Conservation (phyloP, 768 basidiomycete species). For the Suillus fuscotomentosus region DNA sequence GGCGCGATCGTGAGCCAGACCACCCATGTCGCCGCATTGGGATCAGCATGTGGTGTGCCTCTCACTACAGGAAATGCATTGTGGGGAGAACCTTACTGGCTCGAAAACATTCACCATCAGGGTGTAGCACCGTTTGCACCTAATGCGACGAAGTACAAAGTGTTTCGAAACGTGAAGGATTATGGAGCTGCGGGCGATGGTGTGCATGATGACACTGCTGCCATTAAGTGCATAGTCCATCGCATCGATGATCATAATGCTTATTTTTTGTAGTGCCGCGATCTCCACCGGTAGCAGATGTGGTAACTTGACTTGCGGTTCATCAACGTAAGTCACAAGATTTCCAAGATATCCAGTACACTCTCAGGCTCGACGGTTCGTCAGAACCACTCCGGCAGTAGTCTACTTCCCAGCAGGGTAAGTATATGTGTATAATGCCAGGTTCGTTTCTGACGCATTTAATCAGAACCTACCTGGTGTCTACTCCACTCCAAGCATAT, state of each 20-base stretch:
- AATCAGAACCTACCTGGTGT: slow-evolving; percentile 28
- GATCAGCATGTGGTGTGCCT: slow-evolving; percentile 29
- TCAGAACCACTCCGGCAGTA: slow-evolving; percentile 60
- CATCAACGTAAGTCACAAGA: slow-evolving; percentile 45
- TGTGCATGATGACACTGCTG: slow-evolving; percentile 65
- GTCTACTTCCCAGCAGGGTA: slow-evolving; percentile 72
- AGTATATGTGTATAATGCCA: slow-evolving; percentile 12
- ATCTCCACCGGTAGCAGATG: slow-evolving; percentile 61
- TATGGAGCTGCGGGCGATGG: slow-evolving; percentile 55
- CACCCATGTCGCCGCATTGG: slow-evolving; percentile 23
- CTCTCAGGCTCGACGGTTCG: background rate
- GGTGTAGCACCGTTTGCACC: slow-evolving; percentile 62
- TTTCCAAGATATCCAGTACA: background rate
- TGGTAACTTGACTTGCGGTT: slow-evolving; percentile 50
- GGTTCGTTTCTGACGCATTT: background rate
- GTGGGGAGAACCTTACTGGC: slow-evolving; percentile 60
- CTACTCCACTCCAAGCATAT: slow-evolving; percentile 25
- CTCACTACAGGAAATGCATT: slow-evolving; percentile 41
- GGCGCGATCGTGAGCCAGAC: background rate
- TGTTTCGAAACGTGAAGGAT: slow-evolving; percentile 72
- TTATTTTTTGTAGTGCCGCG: slow-evolving; percentile 42
- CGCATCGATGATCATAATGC: background rate
- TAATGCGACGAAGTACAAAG: slow-evolving; percentile 50
- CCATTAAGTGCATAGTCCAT: slow-evolving; percentile 53
- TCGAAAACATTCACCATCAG: slow-evolving; percentile 65